Base-by-base conservation (phyloP, 352 stramenopile genomes). In the Phytopythium cucurbitacearum region DNA sequence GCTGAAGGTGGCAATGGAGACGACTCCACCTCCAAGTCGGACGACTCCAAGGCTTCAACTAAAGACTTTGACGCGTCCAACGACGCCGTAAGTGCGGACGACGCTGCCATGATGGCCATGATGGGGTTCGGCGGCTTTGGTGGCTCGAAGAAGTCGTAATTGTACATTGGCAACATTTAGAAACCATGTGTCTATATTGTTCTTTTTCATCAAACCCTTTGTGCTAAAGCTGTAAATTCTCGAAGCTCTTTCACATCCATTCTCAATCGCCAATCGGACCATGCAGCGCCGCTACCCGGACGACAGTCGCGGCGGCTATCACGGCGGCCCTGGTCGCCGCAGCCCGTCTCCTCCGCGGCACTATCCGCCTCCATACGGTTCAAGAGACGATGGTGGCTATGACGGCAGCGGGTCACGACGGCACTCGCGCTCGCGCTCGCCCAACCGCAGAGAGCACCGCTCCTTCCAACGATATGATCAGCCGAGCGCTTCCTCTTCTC, bases 61-160 rank as follows among this genome's bases (percentile, higher is more conserved):
- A 9, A 37, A 37, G 43, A 7, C 7, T 44, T 42, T 12, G 48
- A 51, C 32, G 46, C 38, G 9, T 37, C 33, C 2, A 37, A 47
- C n/a, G 76, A 77, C n/a, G 67, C 69, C 4, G 21, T 2, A 28
- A 28, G 21, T 2, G 21, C 21, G 21, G 21, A 28, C 21, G 85
- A 96, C 32, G 79, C 80, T 5, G 84, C 80, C 36, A 96, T 97
- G 85, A 93, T 92, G 80, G 84, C 87, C 15, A 87, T 96, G 79
- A 97, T 97, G 89, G 89, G 89, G 34, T 96, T 97, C 51, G 73
- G 71, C 1, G 85, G 86, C 40, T 97, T 97, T 53, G 76, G 81
- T 28, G 73, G 81, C 36, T 90, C 81, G 7, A 96, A 92, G 40
- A 87, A 88, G 56, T 57, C 51, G 21, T 72, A 71, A 60, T 46